These are phyloP conservation scores for Dothideomycetes sp. DNA, from an alignment of 2,329 filamentous ascomycete genomes.

Conservation along the genomic window DNA sequence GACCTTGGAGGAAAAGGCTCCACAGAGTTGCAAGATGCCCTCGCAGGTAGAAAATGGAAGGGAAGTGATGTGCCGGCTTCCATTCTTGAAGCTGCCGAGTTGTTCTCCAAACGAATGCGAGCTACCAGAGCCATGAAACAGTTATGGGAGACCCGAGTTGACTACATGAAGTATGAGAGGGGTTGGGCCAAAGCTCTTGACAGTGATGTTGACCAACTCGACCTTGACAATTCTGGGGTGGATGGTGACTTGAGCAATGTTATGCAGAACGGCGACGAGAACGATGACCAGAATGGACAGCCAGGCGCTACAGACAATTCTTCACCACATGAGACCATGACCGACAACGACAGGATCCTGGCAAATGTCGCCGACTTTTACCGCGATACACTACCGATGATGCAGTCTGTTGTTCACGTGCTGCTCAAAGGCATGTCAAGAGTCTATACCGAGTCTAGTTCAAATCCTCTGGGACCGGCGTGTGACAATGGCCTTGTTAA, in stretches of 20 bases:
- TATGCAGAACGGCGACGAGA: slow-evolving; percentile 2
- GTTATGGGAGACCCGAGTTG: slow-evolving; percentile 87
- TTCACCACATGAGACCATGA: not conserved
- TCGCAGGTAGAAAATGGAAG: slow-evolving; percentile 81
- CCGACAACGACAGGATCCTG: slow-evolving; percentile 3
- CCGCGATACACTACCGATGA: slow-evolving; percentile 67
- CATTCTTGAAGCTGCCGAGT: slow-evolving; percentile 85
- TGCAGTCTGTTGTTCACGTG: slow-evolving; percentile 90
- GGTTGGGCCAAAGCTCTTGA: slow-evolving; percentile 60
- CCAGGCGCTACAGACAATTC: not conserved
- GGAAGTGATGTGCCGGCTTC: slow-evolving; percentile 91
- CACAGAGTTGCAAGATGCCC: slow-evolving; percentile 66
- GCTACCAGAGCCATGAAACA: slow-evolving; percentile 89
- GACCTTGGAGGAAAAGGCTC: slow-evolving; percentile 81
- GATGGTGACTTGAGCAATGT: no score
- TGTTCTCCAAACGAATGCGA: slow-evolving; percentile 82
- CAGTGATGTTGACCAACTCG: slow-evolving; percentile 24
- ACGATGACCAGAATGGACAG: not conserved
- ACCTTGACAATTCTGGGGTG: slow-evolving; percentile 7
- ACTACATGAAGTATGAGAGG: slow-evolving; percentile 82
- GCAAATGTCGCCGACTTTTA: slow-evolving; percentile 28
- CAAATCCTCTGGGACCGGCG: slow-evolving; percentile 19
- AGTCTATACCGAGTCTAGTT: slow-evolving; percentile 29
- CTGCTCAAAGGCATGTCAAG: slow-evolving; percentile 77
- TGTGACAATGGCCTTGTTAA: slow-evolving; percentile 27